Base-by-base conservation (phyloP, 1,284 basidiomycete species). In the Naganishia cerealis region DNA sequence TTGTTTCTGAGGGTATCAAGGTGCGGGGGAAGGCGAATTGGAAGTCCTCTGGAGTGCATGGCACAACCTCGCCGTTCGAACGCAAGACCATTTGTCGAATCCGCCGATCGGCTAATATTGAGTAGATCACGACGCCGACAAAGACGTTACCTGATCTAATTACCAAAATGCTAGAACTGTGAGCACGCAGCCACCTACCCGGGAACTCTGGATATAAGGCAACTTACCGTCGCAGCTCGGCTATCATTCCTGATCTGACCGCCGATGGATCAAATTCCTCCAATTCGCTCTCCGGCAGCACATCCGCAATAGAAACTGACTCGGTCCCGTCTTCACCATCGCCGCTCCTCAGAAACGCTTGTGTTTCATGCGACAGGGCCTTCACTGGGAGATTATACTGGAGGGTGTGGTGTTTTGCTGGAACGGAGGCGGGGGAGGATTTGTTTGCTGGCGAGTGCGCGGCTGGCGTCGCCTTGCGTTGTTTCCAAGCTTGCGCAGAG, bases 11-110 rank as follows among this genome's bases (percentile, higher is more conserved):
- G 10, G 74, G 68, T 4, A 78, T 67, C 18, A 80, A 69, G 1
- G 75, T 74, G 0, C 71, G 48, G 0, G 79, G 80, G 70, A 81
- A 74, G 68, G 77, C 71, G 67, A 76, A 81, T 69, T 78, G 78
- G 10, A 82, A 73, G 71, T 81, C 79, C 55, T 77, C 74, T 2
- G 72, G 21, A 6, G 72, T 70, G 8, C 77, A 68, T 3, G 78
- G 79, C 72, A 77, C 76, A 39, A 77, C 72, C 55, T 77, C 77
- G 10, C 81, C 81, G 9, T 72, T 70, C 1, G 61, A 48, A 26
- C 62, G 59, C 16, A 68, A 40, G 40, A 68, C 59, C 50, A 68
- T 62, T 53, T 55, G 59, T 26, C 66, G 66, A 21, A 67, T 61
- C 21, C 66, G 58, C 29, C 59, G 58, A 1, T 43, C 39, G 5